These are phyloP conservation scores for Coniochaeta pulveracea DNA, from an alignment of 2,329 filamentous ascomycete genomes.

Conservation along the genomic window DNA sequence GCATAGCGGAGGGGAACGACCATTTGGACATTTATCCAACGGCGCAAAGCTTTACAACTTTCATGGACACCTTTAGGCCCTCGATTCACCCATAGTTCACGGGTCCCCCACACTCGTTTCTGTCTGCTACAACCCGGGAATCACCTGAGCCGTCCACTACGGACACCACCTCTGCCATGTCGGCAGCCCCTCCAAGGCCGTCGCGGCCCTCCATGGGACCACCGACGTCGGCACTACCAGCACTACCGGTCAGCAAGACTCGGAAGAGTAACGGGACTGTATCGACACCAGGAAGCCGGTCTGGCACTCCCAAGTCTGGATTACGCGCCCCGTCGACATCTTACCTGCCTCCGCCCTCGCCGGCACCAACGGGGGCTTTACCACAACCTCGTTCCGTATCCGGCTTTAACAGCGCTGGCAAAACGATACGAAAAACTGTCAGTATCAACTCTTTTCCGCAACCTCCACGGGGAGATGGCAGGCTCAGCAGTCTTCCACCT, in stretches of 20 bases:
- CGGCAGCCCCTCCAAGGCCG: conserved; percentile 54
- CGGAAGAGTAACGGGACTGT: conserved; percentile 49
- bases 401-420: conserved; percentile 47
- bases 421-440: conserved; percentile 71
- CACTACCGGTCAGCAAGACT: conserved; percentile 62
- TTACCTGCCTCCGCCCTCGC: conserved; percentile 37
- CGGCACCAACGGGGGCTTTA: conserved; percentile 40
- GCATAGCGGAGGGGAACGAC: too few species aligned
- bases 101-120: background rate
- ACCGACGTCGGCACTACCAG: conserved; percentile 60
- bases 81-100: background rate
- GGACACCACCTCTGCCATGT: too few species aligned
- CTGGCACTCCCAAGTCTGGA: conserved; percentile 44
- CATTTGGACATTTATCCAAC: too few species aligned
- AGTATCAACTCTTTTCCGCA: conserved; percentile 93
- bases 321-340: conserved; percentile 49
- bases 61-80: background rate
- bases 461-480: conserved; percentile 59
- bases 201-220: conserved; percentile 59
- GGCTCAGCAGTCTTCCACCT: conserved; percentile 49
- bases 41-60: background rate
- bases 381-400: conserved; percentile 45
- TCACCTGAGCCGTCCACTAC: conserved; percentile 1
- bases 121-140: background rate
- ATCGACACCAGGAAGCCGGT: conserved; percentile 27